phyloP scores from a whole-genome alignment of 495 filamentous ascomycete species.

The Xylaria flabelliformis region DNA sequence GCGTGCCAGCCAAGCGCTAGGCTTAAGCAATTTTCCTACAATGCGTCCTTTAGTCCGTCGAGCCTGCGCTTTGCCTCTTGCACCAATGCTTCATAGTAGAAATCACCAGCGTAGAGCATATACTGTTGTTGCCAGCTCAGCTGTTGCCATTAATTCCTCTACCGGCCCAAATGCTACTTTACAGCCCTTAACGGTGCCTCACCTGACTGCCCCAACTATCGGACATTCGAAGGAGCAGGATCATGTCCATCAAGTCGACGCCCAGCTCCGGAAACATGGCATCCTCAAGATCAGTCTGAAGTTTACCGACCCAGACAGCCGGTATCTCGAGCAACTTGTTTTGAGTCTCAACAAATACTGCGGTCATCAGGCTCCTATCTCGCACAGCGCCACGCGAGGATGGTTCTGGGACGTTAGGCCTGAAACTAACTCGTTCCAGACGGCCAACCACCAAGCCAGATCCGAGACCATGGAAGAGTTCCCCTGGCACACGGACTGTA shows the following conservation, averaged over 20 bases:
- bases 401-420: neutral
- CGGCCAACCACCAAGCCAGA: slow-evolving; percentile 12
- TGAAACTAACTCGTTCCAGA: neutral
- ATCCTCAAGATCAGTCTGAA: neutral
- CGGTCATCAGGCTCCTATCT: neutral
- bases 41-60: too few relatives aligned
- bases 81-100: too few relatives aligned
- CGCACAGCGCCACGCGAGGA: neutral
- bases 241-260: neutral
- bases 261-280: neutral
- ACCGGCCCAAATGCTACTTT: too few relatives aligned
- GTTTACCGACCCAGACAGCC: neutral
- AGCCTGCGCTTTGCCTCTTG: too few relatives aligned
- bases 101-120: too few relatives aligned
- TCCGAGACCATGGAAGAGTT: slow-evolving; percentile 32
- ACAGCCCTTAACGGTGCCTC: too few relatives aligned
- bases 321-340: neutral
- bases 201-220: too few relatives aligned
- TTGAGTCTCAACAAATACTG: neutral
- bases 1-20: too few relatives aligned
- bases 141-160: too few relatives aligned
- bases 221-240: too few relatives aligned
- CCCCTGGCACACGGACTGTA: slow-evolving; percentile 34
- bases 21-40: too few relatives aligned
- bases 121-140: too few relatives aligned